Base-by-base conservation (phyloP, 1,284 basidiomycete species). In the Kwoniella shivajii region DNA sequence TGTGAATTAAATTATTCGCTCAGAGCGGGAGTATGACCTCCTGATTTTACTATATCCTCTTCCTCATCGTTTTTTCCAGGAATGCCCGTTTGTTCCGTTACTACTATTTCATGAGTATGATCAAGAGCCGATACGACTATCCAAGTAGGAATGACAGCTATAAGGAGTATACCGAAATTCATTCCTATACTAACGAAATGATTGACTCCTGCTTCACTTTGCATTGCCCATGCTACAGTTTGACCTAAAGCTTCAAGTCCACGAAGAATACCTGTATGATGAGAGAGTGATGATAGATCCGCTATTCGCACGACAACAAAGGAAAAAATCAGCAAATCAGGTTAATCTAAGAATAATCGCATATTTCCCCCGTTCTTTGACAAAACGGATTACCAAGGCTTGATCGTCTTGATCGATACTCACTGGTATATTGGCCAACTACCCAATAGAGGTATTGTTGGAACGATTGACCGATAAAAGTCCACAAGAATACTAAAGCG, bases 211-310 rank as follows among this genome's bases (percentile, higher is more conserved):
- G 61, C 66, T 44, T 65, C 50, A 6, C 63, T 63, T 62, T 65
- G 63, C 59, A 67, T 59, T 55, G 66, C 66, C 66, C 66, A 67
- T 44, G 66, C 66, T 36, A 68, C 66, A 14, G 66, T 65, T 50
- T 68, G 66, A 3, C 66, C 66, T 16, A 63, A 36, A 6, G 64
- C 66, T 49, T 68, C 66, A 24, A 68, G 47, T 52, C 66, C 66
- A 51, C 66, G 41, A 37, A 68, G 43, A 37, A 68, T 65, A 56
- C 66, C 66, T 6, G 62, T 65, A 36, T 62, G 63, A 24, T 63
- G 57, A 13, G 59, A 61, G 16, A 65, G 44, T 3, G 51, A 50
- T 16, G 56, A 54, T 24, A 67, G 24, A 31, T 67, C 63, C 6
- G 65, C 30, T 47, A 10, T 20, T 16, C n/a, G 22, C 16, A 20